Conservation (phyloP, 2,329 filamentous ascomycete genomes). For the Exophiala dermatitidis region DNA sequence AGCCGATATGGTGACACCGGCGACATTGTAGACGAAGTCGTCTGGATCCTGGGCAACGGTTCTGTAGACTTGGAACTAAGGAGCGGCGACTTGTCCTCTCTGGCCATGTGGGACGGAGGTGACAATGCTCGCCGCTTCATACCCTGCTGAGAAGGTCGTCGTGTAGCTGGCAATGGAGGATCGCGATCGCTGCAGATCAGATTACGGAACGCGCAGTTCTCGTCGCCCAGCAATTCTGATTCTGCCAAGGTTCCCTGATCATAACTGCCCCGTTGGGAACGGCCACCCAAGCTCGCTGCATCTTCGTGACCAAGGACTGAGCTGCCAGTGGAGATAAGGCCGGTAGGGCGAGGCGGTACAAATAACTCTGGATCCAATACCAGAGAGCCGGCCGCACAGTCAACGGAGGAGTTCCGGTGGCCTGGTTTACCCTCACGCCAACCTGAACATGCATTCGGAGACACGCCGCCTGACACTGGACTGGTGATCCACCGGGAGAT, state of each 20-base stretch:
- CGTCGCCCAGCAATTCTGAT: slow-evolving; percentile 36
- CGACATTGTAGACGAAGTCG: slow-evolving; percentile 38
- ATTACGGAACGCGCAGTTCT: slow-evolving; percentile 33
- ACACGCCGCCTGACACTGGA: slow-evolving; percentile 37
- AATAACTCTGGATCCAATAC: slow-evolving; percentile 38
- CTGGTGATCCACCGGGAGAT: slow-evolving; percentile 34
- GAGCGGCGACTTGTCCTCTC: slow-evolving; percentile 32
- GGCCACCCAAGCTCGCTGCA: slow-evolving; percentile 42
- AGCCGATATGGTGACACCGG: slow-evolving; percentile 44
- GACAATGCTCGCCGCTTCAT: slow-evolving; percentile 60
- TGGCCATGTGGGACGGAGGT: slow-evolving; percentile 49
- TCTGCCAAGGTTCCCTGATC: slow-evolving; percentile 53
- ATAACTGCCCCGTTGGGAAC: slow-evolving; percentile 55
- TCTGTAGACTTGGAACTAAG: slow-evolving; percentile 22
- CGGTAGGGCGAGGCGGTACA: slow-evolving; percentile 30
- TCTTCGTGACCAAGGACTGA: slow-evolving; percentile 46
- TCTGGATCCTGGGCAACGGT: slow-evolving; percentile 8
- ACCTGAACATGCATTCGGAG: slow-evolving; percentile 34
- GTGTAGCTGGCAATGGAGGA: slow-evolving; percentile 28
- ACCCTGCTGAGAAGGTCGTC: slow-evolving; percentile 42
- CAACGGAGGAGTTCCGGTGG: slow-evolving; percentile 39
- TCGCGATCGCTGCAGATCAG: slow-evolving; percentile 36
- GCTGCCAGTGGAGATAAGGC: slow-evolving; percentile 43
- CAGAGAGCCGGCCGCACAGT: slow-evolving; percentile 36
- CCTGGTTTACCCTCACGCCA: slow-evolving; percentile 38